phyloP scores from a whole-genome alignment of 2,329 filamentous ascomycete species.

The Hymenoscyphus fraxineus region DNA sequence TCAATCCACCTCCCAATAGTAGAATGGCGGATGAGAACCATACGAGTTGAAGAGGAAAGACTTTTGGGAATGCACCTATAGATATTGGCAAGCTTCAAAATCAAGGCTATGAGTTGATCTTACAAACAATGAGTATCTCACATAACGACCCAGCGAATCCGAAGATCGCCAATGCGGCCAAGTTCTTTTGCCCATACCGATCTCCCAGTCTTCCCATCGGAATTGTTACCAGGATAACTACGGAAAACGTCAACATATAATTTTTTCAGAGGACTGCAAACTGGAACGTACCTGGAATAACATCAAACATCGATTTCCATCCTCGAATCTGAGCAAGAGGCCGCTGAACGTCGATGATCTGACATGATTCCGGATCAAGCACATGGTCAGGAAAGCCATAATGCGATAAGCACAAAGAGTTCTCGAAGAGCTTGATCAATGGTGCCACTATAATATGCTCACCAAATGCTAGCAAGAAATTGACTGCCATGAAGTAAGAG shows the following conservation, averaged over 20 bases:
- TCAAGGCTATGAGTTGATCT: conserved; percentile 7
- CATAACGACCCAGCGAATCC: conserved; percentile 26
- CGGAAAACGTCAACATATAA: conserved; percentile 3
- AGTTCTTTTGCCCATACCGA: conserved; percentile 26
- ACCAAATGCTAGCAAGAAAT: conserved; percentile 32
- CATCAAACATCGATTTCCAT: conserved; percentile 33
- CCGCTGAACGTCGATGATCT: conserved; percentile 29
- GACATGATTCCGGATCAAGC: conserved; percentile 26
- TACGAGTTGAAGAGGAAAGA: conserved; percentile 27
- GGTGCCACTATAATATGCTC: conserved; percentile 33
- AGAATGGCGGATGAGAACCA: conserved; percentile 32
- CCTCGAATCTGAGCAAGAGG: conserved; percentile 31
- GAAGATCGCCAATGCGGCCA: conserved; percentile 28
- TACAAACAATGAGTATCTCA: conserved; percentile 33
- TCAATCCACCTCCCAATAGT: conserved; percentile 32
- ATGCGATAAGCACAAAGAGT: conserved; percentile 28
- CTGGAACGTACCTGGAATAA: conserved; percentile 27
- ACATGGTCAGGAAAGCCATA: conserved; percentile 26
- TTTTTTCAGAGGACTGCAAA: background rate
- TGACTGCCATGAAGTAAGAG: conserved; percentile 33
- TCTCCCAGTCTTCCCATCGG: conserved; percentile 33
- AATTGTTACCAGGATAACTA: conserved; percentile 33
- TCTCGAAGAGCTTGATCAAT: conserved; percentile 31
- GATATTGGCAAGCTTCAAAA: background rate
- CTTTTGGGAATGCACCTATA: conserved; percentile 30